Evolutionary conservation across 2,329 filamentous ascomycete genomes (phyloP).

Genomic region (Pestalotiopsis fici): DNA sequence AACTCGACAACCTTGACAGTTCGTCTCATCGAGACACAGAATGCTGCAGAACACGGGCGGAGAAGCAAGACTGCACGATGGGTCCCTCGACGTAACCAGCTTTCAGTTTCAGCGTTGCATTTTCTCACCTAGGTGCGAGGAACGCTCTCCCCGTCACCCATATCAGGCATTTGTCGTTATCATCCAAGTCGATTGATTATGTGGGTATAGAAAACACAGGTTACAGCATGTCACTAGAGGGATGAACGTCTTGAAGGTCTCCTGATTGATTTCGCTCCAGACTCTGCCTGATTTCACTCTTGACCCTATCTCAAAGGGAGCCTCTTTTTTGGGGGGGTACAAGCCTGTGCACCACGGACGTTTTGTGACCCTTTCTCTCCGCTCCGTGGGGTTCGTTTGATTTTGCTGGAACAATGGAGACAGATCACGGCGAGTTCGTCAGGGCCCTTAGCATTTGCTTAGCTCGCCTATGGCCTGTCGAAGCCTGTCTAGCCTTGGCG

Average conservation of each 20-base stretch:
- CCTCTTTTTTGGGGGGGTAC: neutral
- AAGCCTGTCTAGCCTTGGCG: conserved; percentile 10
- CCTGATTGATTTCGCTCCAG: neutral
- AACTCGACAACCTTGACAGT: neutral
- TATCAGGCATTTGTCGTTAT: neutral
- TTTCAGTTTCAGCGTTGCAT: conserved; percentile 4
- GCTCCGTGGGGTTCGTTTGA: conserved; percentile 10
- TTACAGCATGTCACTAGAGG: neutral
- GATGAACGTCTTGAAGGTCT: neutral
- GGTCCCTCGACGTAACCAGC: neutral
- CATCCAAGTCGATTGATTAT: neutral
- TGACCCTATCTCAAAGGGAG: neutral
- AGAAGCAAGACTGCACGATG: neutral
- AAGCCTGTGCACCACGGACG: neutral
- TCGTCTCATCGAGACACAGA: neutral
- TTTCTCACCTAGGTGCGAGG: neutral
- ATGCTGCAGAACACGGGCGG: neutral
- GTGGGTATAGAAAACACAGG: neutral
- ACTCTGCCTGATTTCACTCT: neutral
- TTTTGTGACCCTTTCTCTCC: neutral
- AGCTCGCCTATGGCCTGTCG: neutral
- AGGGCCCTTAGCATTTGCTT: neutral
- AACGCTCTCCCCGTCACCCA: neutral
- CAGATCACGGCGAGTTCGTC: neutral
- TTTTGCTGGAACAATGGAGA: conserved; percentile 10